Percentiles rank a stretch among this genome's conserved stretches.
Conservation (phyloP, 768 basidiomycete species). For the Lentinula edodes region DNA sequence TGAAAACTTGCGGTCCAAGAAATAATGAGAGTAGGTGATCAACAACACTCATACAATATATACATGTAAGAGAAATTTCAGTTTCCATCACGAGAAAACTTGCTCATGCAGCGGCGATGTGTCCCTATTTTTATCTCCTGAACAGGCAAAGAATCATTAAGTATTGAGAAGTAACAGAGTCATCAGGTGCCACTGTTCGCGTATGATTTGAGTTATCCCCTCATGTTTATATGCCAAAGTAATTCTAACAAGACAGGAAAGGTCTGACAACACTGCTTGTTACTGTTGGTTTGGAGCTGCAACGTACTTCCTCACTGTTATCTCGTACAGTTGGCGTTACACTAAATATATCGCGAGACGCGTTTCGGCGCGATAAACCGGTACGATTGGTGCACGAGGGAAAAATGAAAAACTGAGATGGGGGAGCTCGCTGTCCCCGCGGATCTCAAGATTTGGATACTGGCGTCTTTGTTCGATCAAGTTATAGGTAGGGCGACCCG, state of each 20-base stretch:
- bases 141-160: not conserved
- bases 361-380: not conserved
- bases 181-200: not conserved
- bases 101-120: not conserved
- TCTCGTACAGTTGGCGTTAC: too few relatives aligned
- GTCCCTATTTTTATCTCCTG: not conserved
- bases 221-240: not conserved
- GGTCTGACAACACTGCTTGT: not conserved
- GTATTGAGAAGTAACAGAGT: not conserved
- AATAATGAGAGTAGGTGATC: not conserved
- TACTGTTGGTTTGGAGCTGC: not conserved
- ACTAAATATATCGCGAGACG: not conserved
- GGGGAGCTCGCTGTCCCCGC: not conserved
- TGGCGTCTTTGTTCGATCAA: constrained; percentile 2
- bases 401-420: not conserved
- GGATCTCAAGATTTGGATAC: constrained; percentile 5
- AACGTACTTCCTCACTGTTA: not conserved
- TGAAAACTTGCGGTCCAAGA: not conserved
- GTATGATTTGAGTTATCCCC: not conserved
- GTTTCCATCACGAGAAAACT: not conserved
- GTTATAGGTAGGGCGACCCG: not conserved
- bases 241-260: not conserved
- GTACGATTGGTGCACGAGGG: not conserved
- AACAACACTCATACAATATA: not conserved
- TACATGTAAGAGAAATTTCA: not conserved